A percentile compares a stretch with the other conserved stretches of the same genome.
Conservation (phyloP, 768 basidiomycete genomes). For the Suillus paluster region DNA sequence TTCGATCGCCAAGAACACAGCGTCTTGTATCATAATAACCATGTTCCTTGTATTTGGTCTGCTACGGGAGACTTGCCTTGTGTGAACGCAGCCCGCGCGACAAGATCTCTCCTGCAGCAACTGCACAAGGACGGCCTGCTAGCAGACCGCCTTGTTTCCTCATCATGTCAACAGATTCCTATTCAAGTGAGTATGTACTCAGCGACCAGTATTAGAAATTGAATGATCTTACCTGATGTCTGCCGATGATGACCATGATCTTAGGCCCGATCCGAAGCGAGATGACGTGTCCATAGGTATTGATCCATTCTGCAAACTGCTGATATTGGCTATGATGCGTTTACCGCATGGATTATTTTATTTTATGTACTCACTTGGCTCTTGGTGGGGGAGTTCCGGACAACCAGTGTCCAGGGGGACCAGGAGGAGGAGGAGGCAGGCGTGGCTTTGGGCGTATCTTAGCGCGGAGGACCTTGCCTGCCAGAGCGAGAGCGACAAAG, state of each 20-base stretch:
- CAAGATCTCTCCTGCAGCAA: too few species aligned
- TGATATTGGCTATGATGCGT: constrained; percentile 29
- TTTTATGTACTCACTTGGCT: constrained; percentile 25
- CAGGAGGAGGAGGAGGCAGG: constrained; percentile 33
- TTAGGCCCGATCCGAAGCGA: constrained; percentile 53
- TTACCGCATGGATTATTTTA: not conserved
- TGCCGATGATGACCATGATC: constrained; percentile 40
- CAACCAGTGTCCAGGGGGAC: constrained; percentile 38
- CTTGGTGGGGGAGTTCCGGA: constrained; percentile 34
- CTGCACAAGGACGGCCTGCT: too few species aligned
- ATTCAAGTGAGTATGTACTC: too few species aligned
- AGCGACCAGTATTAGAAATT: too few species aligned
- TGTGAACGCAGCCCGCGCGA: too few species aligned
- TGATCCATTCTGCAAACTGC: constrained; percentile 61
- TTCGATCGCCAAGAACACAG: too few species aligned
- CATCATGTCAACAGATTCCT: too few species aligned
- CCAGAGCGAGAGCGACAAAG: constrained; percentile 22
- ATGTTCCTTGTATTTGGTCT: too few species aligned
- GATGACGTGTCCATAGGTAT: constrained; percentile 65
- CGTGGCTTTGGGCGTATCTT: constrained; percentile 15
- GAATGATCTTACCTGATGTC: too few species aligned
- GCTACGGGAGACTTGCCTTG: too few species aligned
- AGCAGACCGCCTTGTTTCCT: too few species aligned
- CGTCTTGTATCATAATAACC: too few species aligned
- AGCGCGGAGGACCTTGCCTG: constrained; percentile 14